These are phyloP conservation scores for Ustilago bromivora DNA, from an alignment of 1,284 basidiomycete species.

Conservation along the genomic window DNA sequence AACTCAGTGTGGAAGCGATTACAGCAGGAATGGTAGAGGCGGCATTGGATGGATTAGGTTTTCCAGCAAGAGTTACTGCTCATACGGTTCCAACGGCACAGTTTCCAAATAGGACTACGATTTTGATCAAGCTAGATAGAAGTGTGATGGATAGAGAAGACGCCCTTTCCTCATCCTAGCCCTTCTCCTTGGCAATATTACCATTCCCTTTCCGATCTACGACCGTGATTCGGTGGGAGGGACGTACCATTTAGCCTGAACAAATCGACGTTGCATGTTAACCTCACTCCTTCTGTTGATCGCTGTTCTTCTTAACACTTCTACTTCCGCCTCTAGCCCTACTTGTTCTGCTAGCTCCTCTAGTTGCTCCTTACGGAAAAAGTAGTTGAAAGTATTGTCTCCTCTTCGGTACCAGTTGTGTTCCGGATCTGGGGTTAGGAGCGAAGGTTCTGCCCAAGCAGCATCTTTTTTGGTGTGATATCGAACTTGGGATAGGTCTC, in stretches of 20 bases:
- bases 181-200: no score
- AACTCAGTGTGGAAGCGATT: conserved; percentile 93
- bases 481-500: conserved; percentile 69
- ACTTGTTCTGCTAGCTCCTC: conserved; percentile 23
- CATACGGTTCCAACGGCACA: conserved; percentile 88
- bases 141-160: conserved; percentile 66
- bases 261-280: conserved; percentile 57
- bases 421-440: conserved; percentile 49
- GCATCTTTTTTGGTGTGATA: conserved; percentile 67
- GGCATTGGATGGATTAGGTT: conserved; percentile 91
- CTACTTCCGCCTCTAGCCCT: conserved; percentile 53
- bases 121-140: conserved; percentile 67
- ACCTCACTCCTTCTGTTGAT: conserved; percentile 41
- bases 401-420: conserved; percentile 68
- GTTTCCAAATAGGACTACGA: conserved; percentile 75
- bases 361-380: conserved; percentile 65
- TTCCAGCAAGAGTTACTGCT: conserved; percentile 95
- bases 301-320: conserved; percentile 28
- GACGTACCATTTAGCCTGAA: conserved; percentile 62
- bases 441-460: conserved; percentile 65
- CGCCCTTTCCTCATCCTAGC: conserved; percentile 39
- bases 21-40: conserved; percentile 98
- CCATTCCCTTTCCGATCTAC: no score
- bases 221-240: not conserved
- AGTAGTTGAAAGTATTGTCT: conserved; percentile 70